Conservation (phyloP, 2,329 filamentous ascomycete species). For the Fusarium domesticum region DNA sequence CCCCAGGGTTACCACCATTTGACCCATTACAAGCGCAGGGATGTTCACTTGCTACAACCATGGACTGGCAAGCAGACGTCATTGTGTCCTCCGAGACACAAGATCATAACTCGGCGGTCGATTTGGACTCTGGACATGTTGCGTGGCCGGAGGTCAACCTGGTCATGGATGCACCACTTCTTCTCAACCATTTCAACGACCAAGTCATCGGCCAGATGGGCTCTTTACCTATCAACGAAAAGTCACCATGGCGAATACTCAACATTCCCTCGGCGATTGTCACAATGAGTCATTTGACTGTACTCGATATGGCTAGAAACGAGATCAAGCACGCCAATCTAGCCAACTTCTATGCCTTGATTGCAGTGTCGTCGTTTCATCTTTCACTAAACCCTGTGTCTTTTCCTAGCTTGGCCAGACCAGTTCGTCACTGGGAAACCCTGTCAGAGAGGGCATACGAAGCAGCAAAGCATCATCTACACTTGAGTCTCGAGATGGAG, state of each 20-base stretch:
- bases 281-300: constrained; percentile 20
- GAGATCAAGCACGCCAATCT: constrained; percentile 21
- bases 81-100: constrained; percentile 8
- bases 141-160: constrained; percentile 21
- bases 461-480: constrained; percentile 23
- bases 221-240: constrained; percentile 22
- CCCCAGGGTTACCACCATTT: neutral
- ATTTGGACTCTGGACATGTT: neutral
- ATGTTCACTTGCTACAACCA: constrained; percentile 3
- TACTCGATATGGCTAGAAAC: constrained; percentile 12
- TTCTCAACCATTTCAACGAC: constrained; percentile 22
- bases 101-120: constrained; percentile 3
- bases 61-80: constrained; percentile 10
- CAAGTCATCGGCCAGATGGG: constrained; percentile 25
- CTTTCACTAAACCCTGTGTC: constrained; percentile 13
- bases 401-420: constrained; percentile 4
- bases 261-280: constrained; percentile 21
- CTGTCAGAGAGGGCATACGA: constrained; percentile 15
- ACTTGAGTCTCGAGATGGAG: constrained; percentile 20
- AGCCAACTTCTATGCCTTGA: constrained; percentile 16
- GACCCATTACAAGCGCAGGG: constrained; percentile 9
- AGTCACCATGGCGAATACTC: constrained; percentile 20
- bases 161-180: constrained; percentile 13
- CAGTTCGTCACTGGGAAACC: constrained; percentile 11
- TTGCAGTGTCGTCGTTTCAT: constrained; percentile 20